phyloP scores from a whole-genome alignment of 2,329 filamentous ascomycete species.

The Stagonosporopsis cucurbitacearum region DNA sequence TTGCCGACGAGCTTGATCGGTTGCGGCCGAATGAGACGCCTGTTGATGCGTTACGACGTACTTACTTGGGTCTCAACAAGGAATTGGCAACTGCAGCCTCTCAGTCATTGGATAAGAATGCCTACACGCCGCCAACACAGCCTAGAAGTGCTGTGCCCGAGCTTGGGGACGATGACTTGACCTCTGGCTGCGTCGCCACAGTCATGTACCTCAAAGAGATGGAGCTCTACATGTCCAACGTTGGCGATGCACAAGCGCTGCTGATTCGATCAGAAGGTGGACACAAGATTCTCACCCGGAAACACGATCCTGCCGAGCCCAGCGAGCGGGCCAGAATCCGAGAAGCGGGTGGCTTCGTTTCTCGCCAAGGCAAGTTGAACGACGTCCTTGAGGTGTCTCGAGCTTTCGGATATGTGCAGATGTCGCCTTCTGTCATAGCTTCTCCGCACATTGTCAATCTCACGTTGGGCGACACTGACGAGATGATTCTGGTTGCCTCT shows the following conservation, averaged over 20 bases:
- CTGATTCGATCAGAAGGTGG: slow-evolving; percentile 88
- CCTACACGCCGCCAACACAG: slow-evolving; percentile 51
- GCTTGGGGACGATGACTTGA: slow-evolving; percentile 86
- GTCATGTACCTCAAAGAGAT: slow-evolving; percentile 88
- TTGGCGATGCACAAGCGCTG: slow-evolving; percentile 95
- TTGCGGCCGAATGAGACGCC: slow-evolving; percentile 76
- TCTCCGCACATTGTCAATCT: slow-evolving; percentile 82
- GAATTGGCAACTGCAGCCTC: slow-evolving; percentile 86
- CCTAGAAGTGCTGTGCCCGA: slow-evolving; percentile 76
- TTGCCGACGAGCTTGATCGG: slow-evolving; percentile 79
- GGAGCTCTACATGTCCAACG: slow-evolving; percentile 92
- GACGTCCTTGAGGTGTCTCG: slow-evolving; percentile 89
- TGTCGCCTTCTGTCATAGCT: slow-evolving; percentile 92
- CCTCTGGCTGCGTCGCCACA: slow-evolving; percentile 89
- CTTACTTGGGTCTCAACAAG: slow-evolving; percentile 91
- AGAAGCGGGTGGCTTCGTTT: slow-evolving; percentile 94
- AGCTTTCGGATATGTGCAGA: slow-evolving; percentile 91
- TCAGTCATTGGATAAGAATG: slow-evolving; percentile 75
- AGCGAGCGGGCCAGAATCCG: slow-evolving; percentile 86
- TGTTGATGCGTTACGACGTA: slow-evolving; percentile 80
- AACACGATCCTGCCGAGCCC: slow-evolving; percentile 90
- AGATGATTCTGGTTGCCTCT: slow-evolving; percentile 90
- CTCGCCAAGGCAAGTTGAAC: slow-evolving; percentile 90
- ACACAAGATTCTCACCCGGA: slow-evolving; percentile 82
- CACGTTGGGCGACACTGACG: slow-evolving; percentile 83